These are phyloP conservation scores for Linnemannia elongata DNA, from an alignment of 192 early-diverging fungal species.

Conservation along the genomic window DNA sequence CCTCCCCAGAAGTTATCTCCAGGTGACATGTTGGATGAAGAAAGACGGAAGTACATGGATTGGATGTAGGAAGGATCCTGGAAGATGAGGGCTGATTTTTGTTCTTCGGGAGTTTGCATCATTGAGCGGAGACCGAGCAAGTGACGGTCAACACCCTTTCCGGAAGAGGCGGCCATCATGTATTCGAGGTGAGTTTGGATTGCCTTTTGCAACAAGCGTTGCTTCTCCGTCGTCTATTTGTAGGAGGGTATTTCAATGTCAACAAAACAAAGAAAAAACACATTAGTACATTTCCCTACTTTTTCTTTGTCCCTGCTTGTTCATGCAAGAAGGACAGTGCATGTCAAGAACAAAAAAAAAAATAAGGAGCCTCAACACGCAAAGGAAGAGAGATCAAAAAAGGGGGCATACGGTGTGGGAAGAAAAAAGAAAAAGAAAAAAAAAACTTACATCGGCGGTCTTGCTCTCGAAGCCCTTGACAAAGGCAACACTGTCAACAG, in stretches of 20 bases:
- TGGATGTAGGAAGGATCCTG: conserved; percentile 83
- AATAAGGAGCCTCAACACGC: not conserved
- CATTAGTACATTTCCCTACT: not conserved
- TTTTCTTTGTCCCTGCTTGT: not conserved
- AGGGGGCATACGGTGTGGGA: not conserved
- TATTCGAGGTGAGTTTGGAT: conserved; percentile 76
- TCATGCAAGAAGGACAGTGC: not conserved
- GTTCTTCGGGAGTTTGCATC: conserved; percentile 73
- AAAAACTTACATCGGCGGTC: conserved; percentile 57
- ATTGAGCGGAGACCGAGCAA: conserved; percentile 85
- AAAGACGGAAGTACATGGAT: conserved; percentile 86
- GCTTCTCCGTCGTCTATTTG: conserved; percentile 60
- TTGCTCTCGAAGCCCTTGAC: conserved; percentile 81
- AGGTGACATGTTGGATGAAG: conserved; percentile 85
- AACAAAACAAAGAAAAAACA: not conserved
- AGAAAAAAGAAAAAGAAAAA: not conserved
- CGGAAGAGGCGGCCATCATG: conserved; percentile 79
- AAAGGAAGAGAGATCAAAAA: not conserved
- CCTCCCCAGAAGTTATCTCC: conserved; percentile 80
- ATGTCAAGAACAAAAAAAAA: not conserved
- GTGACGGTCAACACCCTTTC: conserved; percentile 93
- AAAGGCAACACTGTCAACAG: conserved; percentile 83
- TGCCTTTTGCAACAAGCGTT: conserved; percentile 73
- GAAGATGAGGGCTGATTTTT: conserved; percentile 78
- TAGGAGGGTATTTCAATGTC: not conserved